A percentile compares a stretch with the other conserved stretches of the same genome.
Evolutionary conservation across 2,329 filamentous ascomycete species (phyloP).

Genomic region (Triangularia verruculosa): DNA sequence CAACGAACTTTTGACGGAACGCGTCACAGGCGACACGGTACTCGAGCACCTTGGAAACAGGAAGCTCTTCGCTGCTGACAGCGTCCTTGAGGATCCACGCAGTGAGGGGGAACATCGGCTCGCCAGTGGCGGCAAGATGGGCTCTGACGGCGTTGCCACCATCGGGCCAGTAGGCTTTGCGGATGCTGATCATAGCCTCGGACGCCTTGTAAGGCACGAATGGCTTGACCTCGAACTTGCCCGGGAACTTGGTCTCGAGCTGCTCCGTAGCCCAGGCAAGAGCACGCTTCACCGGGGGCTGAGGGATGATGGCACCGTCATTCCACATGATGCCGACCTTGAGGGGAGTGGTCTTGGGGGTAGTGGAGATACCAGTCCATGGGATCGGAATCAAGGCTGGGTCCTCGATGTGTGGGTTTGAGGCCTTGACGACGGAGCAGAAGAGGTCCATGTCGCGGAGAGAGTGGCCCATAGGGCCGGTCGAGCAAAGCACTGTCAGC

Average conservation of each 20-base stretch:
- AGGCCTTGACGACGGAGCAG: conserved; percentile 27
- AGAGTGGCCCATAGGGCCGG: conserved; percentile 35
- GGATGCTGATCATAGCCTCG: conserved; percentile 34
- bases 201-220: conserved; percentile 35
- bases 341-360: conserved; percentile 22
- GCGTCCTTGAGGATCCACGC: conserved; percentile 38
- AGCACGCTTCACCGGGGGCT: conserved; percentile 38
- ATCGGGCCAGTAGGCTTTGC: conserved; percentile 46
- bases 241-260: conserved; percentile 18
- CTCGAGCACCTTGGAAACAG: conserved; percentile 27
- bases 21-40: conserved; percentile 32
- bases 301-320: conserved; percentile 38
- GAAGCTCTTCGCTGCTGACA: conserved; percentile 25
- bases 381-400: conserved; percentile 32
- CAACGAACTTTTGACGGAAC: conserved; percentile 34
- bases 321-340: conserved; percentile 44
- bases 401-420: conserved; percentile 31
- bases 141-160: conserved; percentile 35
- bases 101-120: conserved; percentile 45
- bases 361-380: conserved; percentile 32
- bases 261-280: conserved; percentile 35
- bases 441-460: conserved; percentile 37
- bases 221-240: conserved; percentile 33
- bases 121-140: conserved; percentile 37
- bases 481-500: conserved; percentile 35